Evolutionary conservation across 805 yeast species (phyloP).

Genomic region (Candida chauliodis): DNA sequence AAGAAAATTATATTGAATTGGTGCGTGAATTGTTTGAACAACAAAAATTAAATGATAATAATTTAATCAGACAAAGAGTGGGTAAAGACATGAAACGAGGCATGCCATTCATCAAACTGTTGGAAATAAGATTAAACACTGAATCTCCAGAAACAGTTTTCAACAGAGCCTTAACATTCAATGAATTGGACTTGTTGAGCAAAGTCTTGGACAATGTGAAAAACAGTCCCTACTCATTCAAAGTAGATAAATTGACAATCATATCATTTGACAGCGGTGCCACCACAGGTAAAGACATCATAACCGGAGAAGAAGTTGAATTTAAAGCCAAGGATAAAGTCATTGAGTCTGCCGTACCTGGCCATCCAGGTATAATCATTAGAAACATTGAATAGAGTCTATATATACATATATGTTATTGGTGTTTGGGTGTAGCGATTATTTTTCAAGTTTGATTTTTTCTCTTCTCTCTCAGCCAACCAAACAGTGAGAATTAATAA

Average conservation of each 20-base stretch:
- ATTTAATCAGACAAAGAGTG: conserved; percentile 58
- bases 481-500: conserved; percentile 13
- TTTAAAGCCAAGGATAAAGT: conserved; percentile 64
- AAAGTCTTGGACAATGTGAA: conserved; percentile 52
- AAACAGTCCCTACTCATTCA: conserved; percentile 58
- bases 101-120: conserved; percentile 89
- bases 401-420: background rate
- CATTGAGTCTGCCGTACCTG: conserved; percentile 84
- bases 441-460: background rate
- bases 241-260: conserved; percentile 54
- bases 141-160: conserved; percentile 78
- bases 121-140: conserved; percentile 72
- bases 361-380: conserved; percentile 83
- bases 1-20: conserved; percentile 55
- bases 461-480: conserved; percentile 14
- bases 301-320: conserved; percentile 67
- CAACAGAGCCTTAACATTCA: conserved; percentile 82
- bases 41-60: conserved; percentile 62
- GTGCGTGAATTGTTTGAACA: conserved; percentile 72
- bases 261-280: conserved; percentile 64
- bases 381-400: conserved; percentile 48
- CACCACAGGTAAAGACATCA: conserved; percentile 57
- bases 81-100: conserved; percentile 95
- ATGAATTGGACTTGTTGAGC: conserved; percentile 68
- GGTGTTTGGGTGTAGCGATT: background rate